phyloP scores from a whole-genome alignment of 129 eudicot genomes.

The Arctium lappa region DNA sequence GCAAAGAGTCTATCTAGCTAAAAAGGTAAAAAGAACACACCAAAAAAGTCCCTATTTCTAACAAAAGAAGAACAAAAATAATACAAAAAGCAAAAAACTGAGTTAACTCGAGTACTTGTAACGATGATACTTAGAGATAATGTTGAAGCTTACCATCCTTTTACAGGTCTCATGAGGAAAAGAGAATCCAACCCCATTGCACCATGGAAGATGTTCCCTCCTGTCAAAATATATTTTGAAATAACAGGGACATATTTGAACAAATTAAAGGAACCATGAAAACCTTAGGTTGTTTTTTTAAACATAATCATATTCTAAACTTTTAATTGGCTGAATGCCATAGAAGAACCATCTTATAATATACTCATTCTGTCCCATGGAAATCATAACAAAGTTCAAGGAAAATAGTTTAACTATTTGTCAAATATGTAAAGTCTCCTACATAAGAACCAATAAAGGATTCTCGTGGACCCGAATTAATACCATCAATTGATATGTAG shows the following conservation, averaged over 20 bases:
- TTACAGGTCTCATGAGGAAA: slow-evolving; percentile 92
- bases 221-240: slow-evolving; percentile 34
- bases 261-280: background rate
- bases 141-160: slow-evolving; percentile 76
- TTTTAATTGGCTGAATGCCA: background rate
- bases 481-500: too few relatives aligned
- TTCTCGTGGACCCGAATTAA: background rate
- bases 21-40: background rate
- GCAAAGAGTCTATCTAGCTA: background rate
- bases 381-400: background rate
- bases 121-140: background rate
- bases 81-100: background rate
- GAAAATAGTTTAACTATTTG: background rate
- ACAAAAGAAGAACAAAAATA: background rate
- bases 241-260: background rate
- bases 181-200: slow-evolving; percentile 98
- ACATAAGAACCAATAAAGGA: background rate
- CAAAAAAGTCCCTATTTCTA: background rate
- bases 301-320: background rate
- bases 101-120: background rate
- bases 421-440: background rate
- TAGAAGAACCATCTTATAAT: background rate
- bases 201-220: slow-evolving; percentile 97
- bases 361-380: background rate
- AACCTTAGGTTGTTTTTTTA: background rate